Evolutionary conservation across 1,284 basidiomycete species (phyloP), one percentile per base, ranked within the genome.

Genomic region (Inonotus obliquus): DNA sequence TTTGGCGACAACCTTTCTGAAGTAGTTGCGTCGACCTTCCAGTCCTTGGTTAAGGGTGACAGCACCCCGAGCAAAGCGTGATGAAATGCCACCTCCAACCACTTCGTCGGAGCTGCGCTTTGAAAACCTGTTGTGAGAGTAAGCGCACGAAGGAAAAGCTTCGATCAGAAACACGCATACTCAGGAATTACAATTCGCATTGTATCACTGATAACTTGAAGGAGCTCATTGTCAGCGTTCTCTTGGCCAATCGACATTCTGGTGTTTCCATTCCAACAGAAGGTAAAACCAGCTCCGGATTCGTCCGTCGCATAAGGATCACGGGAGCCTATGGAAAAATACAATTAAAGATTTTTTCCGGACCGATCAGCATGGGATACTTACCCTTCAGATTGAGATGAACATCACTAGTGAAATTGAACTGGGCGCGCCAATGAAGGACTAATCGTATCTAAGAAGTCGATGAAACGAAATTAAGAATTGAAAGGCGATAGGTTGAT

Each of bases 211-310:
- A 81, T 77, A 57, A 98, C 85, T 76, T 98, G 95, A 47, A 96
- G 79, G 35, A 95, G 77, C 70, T 98, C 95, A 48, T 78, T 76
- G 64, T 94, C 86, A 10, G 80, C 76, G 69, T 96, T 96, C 48
- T 80, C 79, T 65, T 88, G 83, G 4, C 87, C 90, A 60, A 98
- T 82, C 4, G 84, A 78, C 58, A 97, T 75, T 58, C 84, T 82
- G 10, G 94, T 87, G 67, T 84, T 81, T 45, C 91, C 90, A 68
- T 84, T 82, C 92, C 92, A 98, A 44, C 88, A 88, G 37, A 97
- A 80, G 5, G 89, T 91, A 73, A 97, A 97, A 1, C 96, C 96
- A 27, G 94, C 89, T 6, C 94, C 96, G 54, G 80, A 75, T n/a
- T 86, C 89, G 32, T 79, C 74, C 37, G 94, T 77, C 38, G 81